A percentile compares a stretch with the other conserved stretches of the same genome.
phyloP scores from a whole-genome alignment of 768 basidiomycete genomes.

The Xerocomellus intermedius region DNA sequence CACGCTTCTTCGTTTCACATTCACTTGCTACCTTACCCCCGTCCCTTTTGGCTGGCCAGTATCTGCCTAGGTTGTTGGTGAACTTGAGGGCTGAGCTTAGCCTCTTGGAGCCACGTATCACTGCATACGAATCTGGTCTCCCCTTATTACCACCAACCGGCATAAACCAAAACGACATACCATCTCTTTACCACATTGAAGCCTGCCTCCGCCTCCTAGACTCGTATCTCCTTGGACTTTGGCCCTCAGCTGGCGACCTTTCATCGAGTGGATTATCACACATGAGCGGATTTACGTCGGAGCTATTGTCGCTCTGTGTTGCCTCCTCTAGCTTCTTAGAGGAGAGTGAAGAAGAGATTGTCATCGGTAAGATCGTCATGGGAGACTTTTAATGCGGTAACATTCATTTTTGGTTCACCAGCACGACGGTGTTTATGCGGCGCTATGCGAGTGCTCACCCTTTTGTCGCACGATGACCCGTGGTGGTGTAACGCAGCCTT shows the following conservation, averaged over 20 bases:
- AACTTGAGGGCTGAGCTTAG: conserved; percentile 38
- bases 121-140: conserved; percentile 42
- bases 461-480: conserved; percentile 61
- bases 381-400: not conserved
- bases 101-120: conserved; percentile 38
- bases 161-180: conserved; percentile 20
- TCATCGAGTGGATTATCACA: conserved; percentile 7
- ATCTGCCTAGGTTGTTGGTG: conserved; percentile 32
- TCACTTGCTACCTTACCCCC: conserved; percentile 50
- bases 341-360: conserved; percentile 15
- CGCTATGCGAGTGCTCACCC: conserved; percentile 65
- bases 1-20: conserved; percentile 51
- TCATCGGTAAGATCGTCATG: conserved; percentile 16
- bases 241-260: conserved; percentile 35
- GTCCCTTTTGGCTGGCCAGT: conserved; percentile 35
- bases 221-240: conserved; percentile 58
- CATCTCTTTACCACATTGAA: conserved; percentile 47
- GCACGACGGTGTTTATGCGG: conserved; percentile 53
- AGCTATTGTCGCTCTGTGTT: conserved; percentile 51
- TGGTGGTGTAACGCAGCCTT: conserved; percentile 56
- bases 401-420: conserved; percentile 8
- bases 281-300: conserved; percentile 38
- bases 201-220: conserved; percentile 62
- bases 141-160: conserved; percentile 34
- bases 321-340: conserved; percentile 42